phyloP scores from a whole-genome alignment of 2,329 filamentous ascomycete genomes.

The Truncatella angustata region DNA sequence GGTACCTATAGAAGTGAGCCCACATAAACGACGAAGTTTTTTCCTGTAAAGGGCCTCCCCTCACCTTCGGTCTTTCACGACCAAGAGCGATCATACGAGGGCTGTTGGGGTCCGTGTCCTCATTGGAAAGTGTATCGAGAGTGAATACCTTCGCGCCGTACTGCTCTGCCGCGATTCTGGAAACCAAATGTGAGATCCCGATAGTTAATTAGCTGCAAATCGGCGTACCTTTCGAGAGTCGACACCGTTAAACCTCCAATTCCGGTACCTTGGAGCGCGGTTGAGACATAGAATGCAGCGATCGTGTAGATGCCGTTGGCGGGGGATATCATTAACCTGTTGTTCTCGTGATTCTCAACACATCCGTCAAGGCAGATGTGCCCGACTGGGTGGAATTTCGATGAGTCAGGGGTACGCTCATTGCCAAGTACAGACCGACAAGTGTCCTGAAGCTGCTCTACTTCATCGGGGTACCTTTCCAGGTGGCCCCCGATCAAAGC shows the following conservation, averaged over 20 bases:
- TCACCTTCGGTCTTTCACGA: neutral
- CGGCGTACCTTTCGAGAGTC: slow-evolving; percentile 17
- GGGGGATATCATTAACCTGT: slow-evolving; percentile 14
- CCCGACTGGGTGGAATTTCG: slow-evolving; percentile 26
- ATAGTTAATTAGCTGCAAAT: neutral
- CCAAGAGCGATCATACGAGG: slow-evolving; percentile 17
- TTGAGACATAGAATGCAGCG: slow-evolving; percentile 23
- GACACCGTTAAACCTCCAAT: slow-evolving; percentile 18
- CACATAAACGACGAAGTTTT: neutral
- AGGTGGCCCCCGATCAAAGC: neutral
- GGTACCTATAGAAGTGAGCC: slow-evolving; percentile 14
- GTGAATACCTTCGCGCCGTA: slow-evolving; percentile 21
- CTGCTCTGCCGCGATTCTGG: slow-evolving; percentile 19
- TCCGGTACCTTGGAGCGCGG: slow-evolving; percentile 17
- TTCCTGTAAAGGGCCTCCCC: neutral
- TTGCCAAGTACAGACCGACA: neutral
- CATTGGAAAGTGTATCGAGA: slow-evolving; percentile 19
- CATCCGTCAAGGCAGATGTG: slow-evolving; percentile 27
- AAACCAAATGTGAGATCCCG: neutral
- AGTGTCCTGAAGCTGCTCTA: neutral
- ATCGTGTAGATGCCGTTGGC: slow-evolving; percentile 18
- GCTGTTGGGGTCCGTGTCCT: slow-evolving; percentile 14
- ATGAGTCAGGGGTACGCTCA: slow-evolving; percentile 12
- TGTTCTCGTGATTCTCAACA: slow-evolving; percentile 8
- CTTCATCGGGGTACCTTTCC: neutral